Conservation (phyloP, 1,284 basidiomycete genomes). For the Leccinum laetum region DNA sequence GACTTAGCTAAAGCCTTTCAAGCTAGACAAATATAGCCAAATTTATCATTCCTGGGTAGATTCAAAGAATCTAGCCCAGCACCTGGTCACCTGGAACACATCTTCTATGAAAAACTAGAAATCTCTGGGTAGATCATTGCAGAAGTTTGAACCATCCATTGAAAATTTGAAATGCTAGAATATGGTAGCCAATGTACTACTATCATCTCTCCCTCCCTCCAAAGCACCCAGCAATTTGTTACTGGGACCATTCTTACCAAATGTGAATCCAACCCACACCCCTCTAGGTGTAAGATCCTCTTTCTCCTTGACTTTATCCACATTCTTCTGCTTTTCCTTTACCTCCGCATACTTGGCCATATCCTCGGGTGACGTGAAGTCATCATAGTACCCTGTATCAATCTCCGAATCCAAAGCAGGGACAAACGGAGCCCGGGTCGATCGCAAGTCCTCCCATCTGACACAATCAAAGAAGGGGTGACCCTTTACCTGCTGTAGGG, state of each 20-base stretch:
- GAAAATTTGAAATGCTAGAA: slow-evolving; percentile 39
- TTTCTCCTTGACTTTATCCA: slow-evolving; percentile 89
- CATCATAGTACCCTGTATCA: slow-evolving; percentile 99
- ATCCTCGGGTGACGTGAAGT: slow-evolving; percentile 90
- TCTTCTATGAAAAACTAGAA: too few relatives aligned
- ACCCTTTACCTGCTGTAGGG: slow-evolving; percentile 69
- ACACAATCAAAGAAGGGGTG: slow-evolving; percentile 87
- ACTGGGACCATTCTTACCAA: slow-evolving; percentile 84
- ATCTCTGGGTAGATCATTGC: too few relatives aligned
- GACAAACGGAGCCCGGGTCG: slow-evolving; percentile 89
- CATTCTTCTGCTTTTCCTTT: slow-evolving; percentile 95
- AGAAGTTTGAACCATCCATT: too few relatives aligned
- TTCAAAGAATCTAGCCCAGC: too few relatives aligned
- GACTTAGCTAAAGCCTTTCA: too few relatives aligned
- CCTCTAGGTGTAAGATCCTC: slow-evolving; percentile 75
- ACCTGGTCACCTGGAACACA: too few relatives aligned
- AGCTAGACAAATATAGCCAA: too few relatives aligned
- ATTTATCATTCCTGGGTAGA: too few relatives aligned
- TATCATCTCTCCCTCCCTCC: slow-evolving; percentile 44
- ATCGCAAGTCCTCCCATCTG: slow-evolving; percentile 80
- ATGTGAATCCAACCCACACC: slow-evolving; percentile 98
- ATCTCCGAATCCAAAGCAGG: slow-evolving; percentile 94
- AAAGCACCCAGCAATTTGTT: slow-evolving; percentile 36
- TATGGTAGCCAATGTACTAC: slow-evolving; percentile 62
- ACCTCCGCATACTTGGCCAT: slow-evolving; percentile 99